Base-by-base conservation (phyloP, 495 filamentous ascomycete genomes). In the Choiromyces venosus region DNA sequence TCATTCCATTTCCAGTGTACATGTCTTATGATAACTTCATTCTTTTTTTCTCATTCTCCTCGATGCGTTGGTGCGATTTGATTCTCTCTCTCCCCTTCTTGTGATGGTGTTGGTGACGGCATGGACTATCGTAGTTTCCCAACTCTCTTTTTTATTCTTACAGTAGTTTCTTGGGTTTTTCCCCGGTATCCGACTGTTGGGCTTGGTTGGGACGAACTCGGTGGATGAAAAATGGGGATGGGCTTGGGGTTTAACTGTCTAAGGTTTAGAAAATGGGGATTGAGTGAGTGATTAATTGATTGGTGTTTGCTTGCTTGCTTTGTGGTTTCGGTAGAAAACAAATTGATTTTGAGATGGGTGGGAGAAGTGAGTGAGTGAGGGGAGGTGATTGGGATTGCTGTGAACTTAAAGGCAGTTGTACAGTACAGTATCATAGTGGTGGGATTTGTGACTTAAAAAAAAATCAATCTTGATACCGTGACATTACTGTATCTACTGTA, bases 11-110 rank as follows among this genome's bases (percentile, higher is more conserved):
- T 61, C 12, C 2, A 33, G 52, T 61, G 52, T 61, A 61, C 25
- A 61, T 61, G 25, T 61, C 52, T 61, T 61, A 61, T 16, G 46
- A 56, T 56, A 61, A 61, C 52, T 61, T 61, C 10, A 52, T 52
- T 25, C 46, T 16, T 61, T 61, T n/a, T n/a, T n/a, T n/a, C n/a
- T 6, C 25, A 33, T 33, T 33, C 14, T 61, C 52, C 14, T 61
- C 52, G 7, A 61, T 61, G 52, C 3, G 25, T 1, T 16, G 25
- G 52, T 16, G 25, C 9, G 52, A 33, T 29, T 12, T 61, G 25
- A 25, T 61, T n/a, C 19, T 29, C 25, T 29, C 40, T n/a, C n/a
- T n/a, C n/a, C n/a, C n/a, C n/a, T n/a, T n/a, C n/a, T n/a, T n/a
- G n/a, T n/a, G n/a, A n/a, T n/a, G n/a, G 10, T 29, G 52, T 29